Base-by-base conservation (phyloP, 495 filamentous ascomycete genomes). In the Penicillium daleae region DNA sequence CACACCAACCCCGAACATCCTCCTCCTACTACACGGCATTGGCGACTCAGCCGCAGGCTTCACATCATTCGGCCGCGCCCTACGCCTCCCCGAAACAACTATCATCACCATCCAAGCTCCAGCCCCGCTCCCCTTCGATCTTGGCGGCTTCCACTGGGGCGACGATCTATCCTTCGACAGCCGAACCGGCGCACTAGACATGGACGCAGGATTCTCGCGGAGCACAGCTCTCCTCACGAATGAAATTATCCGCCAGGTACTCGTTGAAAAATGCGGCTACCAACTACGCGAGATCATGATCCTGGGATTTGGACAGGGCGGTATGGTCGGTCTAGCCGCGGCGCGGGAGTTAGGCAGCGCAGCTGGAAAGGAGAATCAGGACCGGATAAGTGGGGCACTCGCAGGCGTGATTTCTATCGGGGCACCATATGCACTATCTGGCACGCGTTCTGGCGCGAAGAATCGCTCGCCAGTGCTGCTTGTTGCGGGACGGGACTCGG, bases 91-190 rank as follows among this genome's bases (percentile, higher is more conserved):
- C 0, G 90, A 92, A 68, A 95, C 96, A 44, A 83, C 85, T 31
- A 84, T 86, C 68, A 81, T 99, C 35, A 85, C 92, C 4, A 73
- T 98, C 27, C 89, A 88, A 71, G 95, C 86, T 0, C 87, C 89
- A 0, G 80, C 76, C n/a, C 85, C 86, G 0, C 77, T 98, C 4
- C 92, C 93, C 7, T 85, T 92, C 54, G 81, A 89, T 29, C 77
- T 93, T 0, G 81, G 85, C 13, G 92, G 91, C 24, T 97, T 87
- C 71, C 92, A 97, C 76, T 98, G 93, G 94, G 93, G 93, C 54
- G 91, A 98, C 73, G 94, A 99, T 70, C 74, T 99, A 33, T 69
- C 82, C 3, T 86, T 97, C 52, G 86, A 90, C 55, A 66, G 72
- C 49, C 65, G 76, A 2, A 84, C 80, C 3, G 90, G 89, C 1